Base-by-base conservation (phyloP, 805 yeast genomes). In the Lachancea mirantina region DNA sequence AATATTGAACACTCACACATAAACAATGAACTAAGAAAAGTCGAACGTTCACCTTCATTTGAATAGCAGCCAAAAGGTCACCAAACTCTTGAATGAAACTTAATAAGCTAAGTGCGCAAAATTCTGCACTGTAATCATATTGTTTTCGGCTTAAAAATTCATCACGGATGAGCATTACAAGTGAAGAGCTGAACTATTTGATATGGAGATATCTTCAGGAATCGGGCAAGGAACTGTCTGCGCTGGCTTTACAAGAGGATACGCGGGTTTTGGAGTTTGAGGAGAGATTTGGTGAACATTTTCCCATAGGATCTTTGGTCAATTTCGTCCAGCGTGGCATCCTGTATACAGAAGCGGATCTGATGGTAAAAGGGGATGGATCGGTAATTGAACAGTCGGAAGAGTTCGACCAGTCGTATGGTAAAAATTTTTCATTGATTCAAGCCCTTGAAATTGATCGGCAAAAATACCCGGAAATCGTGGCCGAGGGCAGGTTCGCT, bases 181-280 rank as follows among this genome's bases (percentile, higher is more conserved):
- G 92, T 36, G 76, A 72, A 36, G 94, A 87, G 58, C 71, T 89
- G 34, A 92, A 89, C 64, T 89, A 89, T 53, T 69, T 92, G 46
- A 74, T 89, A 34, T 92, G 96, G 95, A 64, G 96, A 40, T 92
- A 89, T 51, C 67, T 87, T 23, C 95, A 85, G 51, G 97, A 92
- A 55, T 65, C 78, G 5, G 94, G 94, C 3, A 66, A 55, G 23
- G 88, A 83, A 32, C 67, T 84, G 14, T 67, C 92, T 2, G 87
- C 95, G 0, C 75, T 70, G 48, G 94, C 96, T 0, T 59, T 92
- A 18, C 84, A 81, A 41, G 79, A 82, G 43, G 88, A 83, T 44
- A 65, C 89, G 1, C 61, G 69, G 14, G 78, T 82, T 8, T 66
- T 73, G 40, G 65, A 67, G 14, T 69, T 72, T 39, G 95, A 76